Evolutionary conservation across 2,329 filamentous ascomycete species (phyloP), one percentile per base, ranked within the genome.

Genomic region (Triangularia setosa): DNA sequence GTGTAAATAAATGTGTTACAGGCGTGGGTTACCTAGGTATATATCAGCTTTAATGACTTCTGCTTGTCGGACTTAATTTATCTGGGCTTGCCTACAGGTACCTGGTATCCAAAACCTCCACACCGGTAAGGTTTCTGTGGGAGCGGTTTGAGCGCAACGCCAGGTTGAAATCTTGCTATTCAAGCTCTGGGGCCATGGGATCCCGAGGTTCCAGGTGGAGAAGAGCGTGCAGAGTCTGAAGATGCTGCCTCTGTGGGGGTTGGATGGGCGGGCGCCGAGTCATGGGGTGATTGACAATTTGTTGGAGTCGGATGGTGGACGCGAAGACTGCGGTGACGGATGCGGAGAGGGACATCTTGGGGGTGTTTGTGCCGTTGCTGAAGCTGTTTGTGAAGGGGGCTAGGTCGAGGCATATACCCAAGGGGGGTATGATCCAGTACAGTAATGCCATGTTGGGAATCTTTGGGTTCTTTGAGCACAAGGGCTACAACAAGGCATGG

Each of bases 181-280:
- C n/a, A n/a, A n/a, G n/a, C n/a, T n/a, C n/a, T n/a, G n/a, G n/a
- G n/a, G n/a, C n/a, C n/a, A 79, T 65, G 83, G 83, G 35, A 77
- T 84, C 23, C 83, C 83, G 4, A 80, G 83, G n/a, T 83, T 83
- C 72, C 83, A 85, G 70, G 81, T 83, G 0, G 83, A 85, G 72
- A 78, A 79, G 68, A 84, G 83, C 63, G 78, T 85, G 9, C 80
- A 83, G 69, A 84, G 82, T 0, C 72, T 85, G 64, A 84, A 83
- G 67, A 74, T 84, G 18, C 75, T 84, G 33, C 82, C 83, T 3
- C 77, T 84, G 0, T 85, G 83, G 83, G 83, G 83, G 2, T 72
- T 85, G 58, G 83, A 85, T 65, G 80, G 80, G 58, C 78, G 82
- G 60, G 82, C 78, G 4, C 80, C 83, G 1, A 80, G 79, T 18